Percentiles rank a stretch among this genome's conserved stretches.
These are phyloP conservation scores for Pythium phragmiticola DNA, from an alignment of 352 stramenopile genomes.

Conservation along the genomic window DNA sequence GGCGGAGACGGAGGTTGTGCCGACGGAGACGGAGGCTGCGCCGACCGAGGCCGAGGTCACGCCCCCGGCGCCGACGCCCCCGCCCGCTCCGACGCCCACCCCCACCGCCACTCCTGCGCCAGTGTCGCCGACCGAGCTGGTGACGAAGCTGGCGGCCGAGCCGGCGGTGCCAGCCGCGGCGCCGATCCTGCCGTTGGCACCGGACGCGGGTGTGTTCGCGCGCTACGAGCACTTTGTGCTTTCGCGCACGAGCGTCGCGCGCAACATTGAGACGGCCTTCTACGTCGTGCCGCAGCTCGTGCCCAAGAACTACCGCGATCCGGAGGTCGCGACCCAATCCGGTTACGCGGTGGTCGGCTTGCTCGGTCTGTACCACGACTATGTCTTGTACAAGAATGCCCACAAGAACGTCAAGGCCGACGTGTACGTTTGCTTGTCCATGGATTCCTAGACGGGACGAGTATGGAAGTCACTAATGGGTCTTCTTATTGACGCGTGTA, in stretches of 20 bases:
- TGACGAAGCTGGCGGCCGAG: slow-evolving; percentile 18
- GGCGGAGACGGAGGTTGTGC: background rate
- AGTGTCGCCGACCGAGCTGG: background rate
- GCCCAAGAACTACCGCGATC: slow-evolving; percentile 58
- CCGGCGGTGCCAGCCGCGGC: background rate
- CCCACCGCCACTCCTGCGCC: background rate
- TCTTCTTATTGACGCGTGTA: slow-evolving; percentile 16
- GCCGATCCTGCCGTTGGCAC: slow-evolving; percentile 1
- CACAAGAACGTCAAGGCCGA: slow-evolving; percentile 12
- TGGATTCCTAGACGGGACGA: too few relatives aligned
- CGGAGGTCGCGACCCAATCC: slow-evolving; percentile 67
- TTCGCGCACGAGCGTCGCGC: slow-evolving; percentile 52
- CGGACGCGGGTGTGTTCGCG: slow-evolving; percentile 25
- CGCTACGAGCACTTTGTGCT: slow-evolving; percentile 72
- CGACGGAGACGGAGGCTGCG: background rate
- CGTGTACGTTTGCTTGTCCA: slow-evolving; percentile 4
- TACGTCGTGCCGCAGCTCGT: slow-evolving; percentile 81
- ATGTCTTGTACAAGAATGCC: slow-evolving; percentile 71
- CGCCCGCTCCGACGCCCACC: slow-evolving; percentile 9
- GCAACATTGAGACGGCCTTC: slow-evolving; percentile 76
- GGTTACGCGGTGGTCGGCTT: slow-evolving; percentile 78
- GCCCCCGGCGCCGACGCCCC: background rate
- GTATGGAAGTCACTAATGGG: too few relatives aligned
- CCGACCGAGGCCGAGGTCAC: background rate
- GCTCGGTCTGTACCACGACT: slow-evolving; percentile 82